Evolutionary conservation across 116 monocot genomes (phyloP).

Genomic region (Trichopus zeylanicus): DNA sequence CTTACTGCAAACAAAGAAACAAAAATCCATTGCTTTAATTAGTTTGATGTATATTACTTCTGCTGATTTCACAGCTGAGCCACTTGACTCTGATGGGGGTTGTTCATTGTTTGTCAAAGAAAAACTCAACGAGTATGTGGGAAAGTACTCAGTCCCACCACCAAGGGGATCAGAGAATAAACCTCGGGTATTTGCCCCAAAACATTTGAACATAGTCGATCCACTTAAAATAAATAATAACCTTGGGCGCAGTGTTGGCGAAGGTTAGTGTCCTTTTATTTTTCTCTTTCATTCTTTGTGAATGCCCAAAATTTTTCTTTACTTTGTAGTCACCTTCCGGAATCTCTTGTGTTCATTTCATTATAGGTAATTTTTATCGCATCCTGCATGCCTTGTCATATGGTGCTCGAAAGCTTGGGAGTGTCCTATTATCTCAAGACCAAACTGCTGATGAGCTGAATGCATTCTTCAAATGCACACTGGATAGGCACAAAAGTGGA

Average conservation of each 20-base stretch:
- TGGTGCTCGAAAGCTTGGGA: constrained; percentile 71
- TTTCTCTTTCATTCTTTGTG: constrained; percentile 19
- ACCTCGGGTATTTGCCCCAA: constrained; percentile 23
- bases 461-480: constrained; percentile 58
- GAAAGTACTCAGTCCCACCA: constrained; percentile 25
- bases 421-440: constrained; percentile 47
- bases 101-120: constrained; percentile 36
- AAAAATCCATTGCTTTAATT: not conserved
- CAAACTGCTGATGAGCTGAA: constrained; percentile 37
- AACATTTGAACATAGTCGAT: constrained; percentile 81
- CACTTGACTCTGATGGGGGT: constrained; percentile 27
- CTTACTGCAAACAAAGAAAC: too few relatives aligned
- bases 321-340: too few relatives aligned
- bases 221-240: constrained; percentile 83
- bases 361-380: constrained; percentile 67
- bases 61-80: constrained; percentile 32
- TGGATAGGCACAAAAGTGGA: constrained; percentile 42
- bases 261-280: constrained; percentile 45
- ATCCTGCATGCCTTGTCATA: constrained; percentile 77
- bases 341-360: constrained; percentile 16
- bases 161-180: constrained; percentile 15
- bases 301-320: too few relatives aligned
- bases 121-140: constrained; percentile 34
- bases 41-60: constrained; percentile 11
- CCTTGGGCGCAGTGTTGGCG: constrained; percentile 82